Base-by-base conservation (phyloP, 148 eudicot genomes). In the Polygonum aviculare region DNA sequence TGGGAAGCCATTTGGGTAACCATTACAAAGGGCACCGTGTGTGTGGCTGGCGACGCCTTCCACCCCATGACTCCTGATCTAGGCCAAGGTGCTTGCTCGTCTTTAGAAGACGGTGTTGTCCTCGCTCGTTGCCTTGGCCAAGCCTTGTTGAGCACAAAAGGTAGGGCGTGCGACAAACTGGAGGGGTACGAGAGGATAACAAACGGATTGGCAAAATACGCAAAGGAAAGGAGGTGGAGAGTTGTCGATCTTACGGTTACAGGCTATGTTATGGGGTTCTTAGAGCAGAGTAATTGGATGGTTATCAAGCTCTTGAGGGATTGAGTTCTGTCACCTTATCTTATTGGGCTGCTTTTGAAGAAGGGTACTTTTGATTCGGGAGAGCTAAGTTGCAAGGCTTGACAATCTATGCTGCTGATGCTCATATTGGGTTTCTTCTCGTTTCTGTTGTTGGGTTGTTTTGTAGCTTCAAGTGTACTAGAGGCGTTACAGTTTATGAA, bases 291-390 rank as follows among this genome's bases (percentile, higher is more conserved):
- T 44, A 60, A 76, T 72, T 83, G 81, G 75, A 76, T 41, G 63
- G 62, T 84, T 45, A 47, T 74, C 74, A 75, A 35, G 11, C 84
- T 88, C 74, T 76, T 84, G 35, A 84, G 88, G 78, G 88, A 88
- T 4, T 79, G 78, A 41, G 12, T 87, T 0, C 40, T 85, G 60
- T 77, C 87, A 48, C 14, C 57, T 15, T 82, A 79, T 33, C 45
- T 86, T 39, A 77, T 77, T 73, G 72, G 81, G 1, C 5, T 84
- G 76, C 52, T 83, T 22, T 75, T 86, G 75, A 84, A 76, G 65
- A 88, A 59, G 77, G 79, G 86, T 73, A 77, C 54, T 47, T 88
- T 72, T 76, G 88, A 86, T 74, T 88, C 87, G 81, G 91, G 91
- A 26, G 57, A 69, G 41, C 83, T 88, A 3, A 14, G 16, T 12